phyloP scores from a whole-genome alignment of 2,329 filamentous ascomycete genomes.

The Fusarium sp. region DNA sequence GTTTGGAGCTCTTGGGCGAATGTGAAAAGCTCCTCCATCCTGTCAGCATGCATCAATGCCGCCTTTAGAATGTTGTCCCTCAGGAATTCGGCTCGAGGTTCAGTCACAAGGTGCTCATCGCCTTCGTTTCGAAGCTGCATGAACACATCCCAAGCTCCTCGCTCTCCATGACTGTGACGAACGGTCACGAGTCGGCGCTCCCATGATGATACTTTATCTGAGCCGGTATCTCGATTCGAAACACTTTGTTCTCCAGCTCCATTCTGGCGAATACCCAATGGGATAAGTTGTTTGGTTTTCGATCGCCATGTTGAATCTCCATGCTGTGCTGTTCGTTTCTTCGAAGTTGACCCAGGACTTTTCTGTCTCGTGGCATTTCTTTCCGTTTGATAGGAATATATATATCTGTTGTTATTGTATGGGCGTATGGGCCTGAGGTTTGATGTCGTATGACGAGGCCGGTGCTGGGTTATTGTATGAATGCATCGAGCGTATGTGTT shows the following conservation, averaged over 20 bases:
- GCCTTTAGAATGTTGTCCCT: conserved; percentile 48
- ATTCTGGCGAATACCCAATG: conserved; percentile 20
- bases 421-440: conserved; percentile 16
- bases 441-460: conserved; percentile 33
- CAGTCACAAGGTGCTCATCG: conserved; percentile 36
- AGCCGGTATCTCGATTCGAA: not conserved
- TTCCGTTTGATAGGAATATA: conserved; percentile 15
- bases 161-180: conserved; percentile 35
- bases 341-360: conserved; percentile 9
- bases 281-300: conserved; percentile 7
- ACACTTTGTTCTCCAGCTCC: not conserved
- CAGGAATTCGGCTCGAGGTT: conserved; percentile 40
- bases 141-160: conserved; percentile 47
- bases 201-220: conserved; percentile 34
- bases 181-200: conserved; percentile 33
- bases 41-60: conserved; percentile 43
- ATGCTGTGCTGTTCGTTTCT: not conserved
- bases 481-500: conserved; percentile 16
- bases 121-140: conserved; percentile 35
- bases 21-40: conserved; percentile 44
- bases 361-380: conserved; percentile 6
- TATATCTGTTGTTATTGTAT: conserved; percentile 1
- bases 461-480: conserved; percentile 6
- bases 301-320: conserved; percentile 35
- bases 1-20: conserved; percentile 51